Evolutionary conservation across 2,329 filamentous ascomycete species (phyloP), one percentile per base, ranked within the genome.

Genomic region (Xylaria sp.): DNA sequence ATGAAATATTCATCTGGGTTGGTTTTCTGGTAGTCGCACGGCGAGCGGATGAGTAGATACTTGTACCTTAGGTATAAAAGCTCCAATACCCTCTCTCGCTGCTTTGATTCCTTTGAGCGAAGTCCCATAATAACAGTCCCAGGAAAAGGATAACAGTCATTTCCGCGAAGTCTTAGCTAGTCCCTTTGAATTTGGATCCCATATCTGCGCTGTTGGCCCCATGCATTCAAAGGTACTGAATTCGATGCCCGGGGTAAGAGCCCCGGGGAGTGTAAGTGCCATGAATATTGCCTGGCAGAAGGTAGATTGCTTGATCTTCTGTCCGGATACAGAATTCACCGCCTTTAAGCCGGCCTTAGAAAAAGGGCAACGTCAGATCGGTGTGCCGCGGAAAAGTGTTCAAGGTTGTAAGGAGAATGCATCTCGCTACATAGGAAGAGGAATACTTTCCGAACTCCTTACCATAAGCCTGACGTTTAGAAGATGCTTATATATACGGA

Each of bases 261-360:
- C 54, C 34, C 21, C 36, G n/a, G 4, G 42, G 19, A 24, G 54
- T 56, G 8, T 14, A 8, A 17, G 54, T 42, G 7, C n/a, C 12
- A 27, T 56, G 54, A 2, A 42, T 42, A 27, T 34, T 42, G 34
- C 54, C 54, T 14, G 54, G 54, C 2, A 32, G 53, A 6, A 56
- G 14, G 34, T 56, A 56, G 9, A 56, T 56, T 9, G 54, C 54
- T n/a, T 42, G n/a, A 9, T 56, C 54, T 27, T 56, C 53, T 39
- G 53, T 24, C 5, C 14, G 14, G 19, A 56, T 11, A 17, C n/a
- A 21, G 3, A 56, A 56, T 27, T 39, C 11, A 6, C 54, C 54
- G 4, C 54, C 54, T 56, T 56, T 34, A 12, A 56, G 54, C 19
- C 42, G 9, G 19, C 11, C 34, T 17, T 14, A 11, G 19, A 17